Percentiles rank a stretch among this genome's conserved stretches.
These are phyloP conservation scores for Flaveria floridana DNA, from an alignment of 140 eudicot species.

Conservation along the genomic window DNA sequence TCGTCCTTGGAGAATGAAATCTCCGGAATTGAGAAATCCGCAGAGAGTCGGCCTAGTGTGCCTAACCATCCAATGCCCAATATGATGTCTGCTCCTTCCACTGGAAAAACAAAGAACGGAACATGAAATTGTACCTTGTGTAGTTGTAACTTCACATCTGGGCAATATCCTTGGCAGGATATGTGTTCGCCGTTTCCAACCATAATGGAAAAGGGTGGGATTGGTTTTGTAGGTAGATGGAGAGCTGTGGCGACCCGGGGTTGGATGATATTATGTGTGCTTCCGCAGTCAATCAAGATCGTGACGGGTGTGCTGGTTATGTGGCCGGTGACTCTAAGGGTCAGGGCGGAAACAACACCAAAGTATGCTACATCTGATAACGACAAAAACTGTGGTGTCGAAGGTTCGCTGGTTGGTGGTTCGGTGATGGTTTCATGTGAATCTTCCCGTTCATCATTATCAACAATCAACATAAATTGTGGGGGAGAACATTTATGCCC, in stretches of 20 bases:
- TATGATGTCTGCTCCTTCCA: background rate
- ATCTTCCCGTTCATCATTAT: background rate
- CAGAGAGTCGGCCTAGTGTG: background rate
- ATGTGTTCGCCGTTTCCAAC: background rate
- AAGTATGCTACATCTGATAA: background rate
- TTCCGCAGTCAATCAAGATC: background rate
- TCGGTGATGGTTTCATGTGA: too few relatives aligned
- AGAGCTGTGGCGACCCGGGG: background rate
- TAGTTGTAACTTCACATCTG: background rate
- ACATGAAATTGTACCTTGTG: background rate
- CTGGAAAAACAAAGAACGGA: background rate
- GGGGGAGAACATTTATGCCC: conserved; percentile 2
- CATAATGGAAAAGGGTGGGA: background rate
- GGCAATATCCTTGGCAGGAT: background rate
- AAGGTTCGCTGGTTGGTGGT: too few relatives aligned
- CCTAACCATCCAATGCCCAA: background rate
- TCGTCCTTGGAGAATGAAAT: background rate
- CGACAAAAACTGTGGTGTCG: background rate
- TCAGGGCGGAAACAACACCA: background rate
- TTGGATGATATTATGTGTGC: conserved; percentile 3
- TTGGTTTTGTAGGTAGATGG: background rate
- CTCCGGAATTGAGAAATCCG: background rate
- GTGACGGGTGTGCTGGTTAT: background rate
- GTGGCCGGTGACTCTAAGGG: background rate
- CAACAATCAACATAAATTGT: background rate